Evolutionary conservation across 768 basidiomycete genomes (phyloP), one percentile per base, ranked within the genome.

Genomic region (Lyophyllum decastes): DNA sequence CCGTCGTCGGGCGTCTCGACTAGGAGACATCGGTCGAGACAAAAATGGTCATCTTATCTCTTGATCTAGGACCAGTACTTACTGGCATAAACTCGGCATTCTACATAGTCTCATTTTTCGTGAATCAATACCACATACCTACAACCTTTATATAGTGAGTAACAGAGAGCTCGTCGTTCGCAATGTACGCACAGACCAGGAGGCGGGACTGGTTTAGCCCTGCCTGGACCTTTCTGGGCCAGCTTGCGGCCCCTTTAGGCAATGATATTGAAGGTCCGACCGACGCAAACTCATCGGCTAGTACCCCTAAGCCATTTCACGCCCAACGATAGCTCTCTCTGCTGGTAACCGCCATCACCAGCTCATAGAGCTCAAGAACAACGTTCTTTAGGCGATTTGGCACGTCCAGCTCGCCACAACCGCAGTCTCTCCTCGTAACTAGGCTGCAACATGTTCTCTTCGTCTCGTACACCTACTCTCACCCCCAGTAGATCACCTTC

Each of bases 401-500:
- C 45, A 49, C 55, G 60, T 59, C 30, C 25, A 22, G 50, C 54
- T 52, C 40, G 34, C 45, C 40, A 10, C 16, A 12, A 52, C 21
- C 34, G 30, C 47, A 41, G 51, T 44, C 10, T 24, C 48, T 40
- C 30, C 26, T 62, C 19, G 55, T 51, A 61, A 44, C 53, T 38
- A 46, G 48, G 46, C 30, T 41, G 46, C 52, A 60, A 61, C 51
- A 76, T 77, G 76, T 62, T 72, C 43, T 65, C 62, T 52, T 60
- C 69, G 54, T 78, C 78, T 52, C 70, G 72, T 59, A 71, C 70
- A 24, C 74, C 80, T 55, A 75, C 78, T 58, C 71, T 80, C 48
- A 79, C 80, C 34, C 77, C 78, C 21, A 77, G 77, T 61, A 76
- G 79, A 71, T 84, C 88, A 52, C 79, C 83, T 52, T 78, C 86